Conservation (phyloP, 1,284 basidiomycete genomes). For the Sporisorium graminicola region DNA sequence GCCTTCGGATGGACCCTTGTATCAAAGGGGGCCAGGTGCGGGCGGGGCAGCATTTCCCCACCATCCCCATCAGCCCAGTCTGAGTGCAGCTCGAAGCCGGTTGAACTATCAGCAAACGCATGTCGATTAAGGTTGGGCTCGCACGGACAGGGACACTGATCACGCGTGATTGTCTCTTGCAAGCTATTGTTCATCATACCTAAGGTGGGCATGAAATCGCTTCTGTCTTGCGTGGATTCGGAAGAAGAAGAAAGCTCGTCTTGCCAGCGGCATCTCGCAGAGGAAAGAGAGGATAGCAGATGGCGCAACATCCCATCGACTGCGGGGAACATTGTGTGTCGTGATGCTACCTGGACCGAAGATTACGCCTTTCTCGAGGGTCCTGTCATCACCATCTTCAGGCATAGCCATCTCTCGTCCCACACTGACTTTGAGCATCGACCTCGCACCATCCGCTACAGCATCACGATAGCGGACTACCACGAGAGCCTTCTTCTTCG, state of each 20-base stretch:
- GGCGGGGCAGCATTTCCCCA: conserved; percentile 1
- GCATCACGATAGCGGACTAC: background rate
- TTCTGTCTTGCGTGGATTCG: background rate
- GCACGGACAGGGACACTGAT: background rate
- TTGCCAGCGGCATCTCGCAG: too few relatives aligned
- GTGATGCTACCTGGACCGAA: conserved; percentile 4
- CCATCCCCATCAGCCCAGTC: background rate
- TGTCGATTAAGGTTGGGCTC: background rate
- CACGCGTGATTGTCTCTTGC: background rate
- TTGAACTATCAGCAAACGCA: background rate
- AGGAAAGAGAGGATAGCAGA: background rate
- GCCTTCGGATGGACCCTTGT: background rate
- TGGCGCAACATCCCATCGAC: conserved; percentile 1
- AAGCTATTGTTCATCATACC: background rate
- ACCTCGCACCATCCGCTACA: background rate
- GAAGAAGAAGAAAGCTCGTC: background rate
- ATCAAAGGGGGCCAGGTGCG: background rate
- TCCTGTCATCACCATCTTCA: background rate
- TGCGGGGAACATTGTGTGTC: too few relatives aligned
- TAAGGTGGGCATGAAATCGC: background rate
- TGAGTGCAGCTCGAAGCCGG: background rate
- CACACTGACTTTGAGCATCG: background rate
- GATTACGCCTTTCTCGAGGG: conserved; percentile 7
- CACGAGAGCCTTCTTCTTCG: too few relatives aligned
- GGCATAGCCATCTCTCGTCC: background rate